A percentile compares a stretch with the other conserved stretches of the same genome.
phyloP scores from a whole-genome alignment of 1,284 basidiomycete species.

The Trichosporon coremiiforme region DNA sequence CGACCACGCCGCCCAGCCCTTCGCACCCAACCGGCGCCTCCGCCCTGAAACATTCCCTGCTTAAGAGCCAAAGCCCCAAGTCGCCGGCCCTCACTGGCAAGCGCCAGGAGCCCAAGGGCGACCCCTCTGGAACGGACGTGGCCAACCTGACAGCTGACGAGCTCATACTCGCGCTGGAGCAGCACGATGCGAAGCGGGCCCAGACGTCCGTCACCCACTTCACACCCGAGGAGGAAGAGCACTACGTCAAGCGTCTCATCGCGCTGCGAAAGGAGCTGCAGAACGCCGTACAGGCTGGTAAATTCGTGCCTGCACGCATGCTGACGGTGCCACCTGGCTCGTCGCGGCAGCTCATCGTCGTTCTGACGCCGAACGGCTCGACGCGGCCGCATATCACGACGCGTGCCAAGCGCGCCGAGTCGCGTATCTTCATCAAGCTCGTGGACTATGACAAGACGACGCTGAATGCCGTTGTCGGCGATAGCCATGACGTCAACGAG shows the following conservation, averaged over 20 bases:
- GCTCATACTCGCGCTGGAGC: conserved; percentile 57
- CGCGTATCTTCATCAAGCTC: conserved; percentile 58
- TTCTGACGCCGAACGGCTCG: conserved; percentile 58
- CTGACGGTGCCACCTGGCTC: conserved; percentile 50
- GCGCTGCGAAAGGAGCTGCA: conserved; percentile 57
- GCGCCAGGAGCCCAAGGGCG: conserved; percentile 40
- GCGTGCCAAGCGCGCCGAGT: conserved; percentile 58
- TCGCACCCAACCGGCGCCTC: not conserved
- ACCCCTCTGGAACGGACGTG: conserved; percentile 38
- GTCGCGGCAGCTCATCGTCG: conserved; percentile 56
- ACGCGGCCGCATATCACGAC: conserved; percentile 58
- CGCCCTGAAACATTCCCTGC: conserved; percentile 1
- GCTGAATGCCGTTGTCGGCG: conserved; percentile 27
- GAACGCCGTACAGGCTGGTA: conserved; percentile 50
- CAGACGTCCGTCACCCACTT: conserved; percentile 52
- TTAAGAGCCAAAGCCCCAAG: conserved; percentile 20
- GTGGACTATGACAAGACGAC: conserved; percentile 56
- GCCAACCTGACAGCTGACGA: conserved; percentile 57
- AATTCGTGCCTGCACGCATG: conserved; percentile 54
- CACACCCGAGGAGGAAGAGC: conserved; percentile 58
- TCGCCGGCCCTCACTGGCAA: conserved; percentile 52
- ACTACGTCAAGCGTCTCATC: conserved; percentile 57
- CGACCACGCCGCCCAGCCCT: conserved; percentile 13
- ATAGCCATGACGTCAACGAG: conserved; percentile 47
- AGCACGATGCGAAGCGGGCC: conserved; percentile 53